Percentiles rank a stretch among this genome's conserved stretches.
phyloP scores from a whole-genome alignment of 192 early-diverging fungal genomes.

The Lunasporangiospora selenospora region DNA sequence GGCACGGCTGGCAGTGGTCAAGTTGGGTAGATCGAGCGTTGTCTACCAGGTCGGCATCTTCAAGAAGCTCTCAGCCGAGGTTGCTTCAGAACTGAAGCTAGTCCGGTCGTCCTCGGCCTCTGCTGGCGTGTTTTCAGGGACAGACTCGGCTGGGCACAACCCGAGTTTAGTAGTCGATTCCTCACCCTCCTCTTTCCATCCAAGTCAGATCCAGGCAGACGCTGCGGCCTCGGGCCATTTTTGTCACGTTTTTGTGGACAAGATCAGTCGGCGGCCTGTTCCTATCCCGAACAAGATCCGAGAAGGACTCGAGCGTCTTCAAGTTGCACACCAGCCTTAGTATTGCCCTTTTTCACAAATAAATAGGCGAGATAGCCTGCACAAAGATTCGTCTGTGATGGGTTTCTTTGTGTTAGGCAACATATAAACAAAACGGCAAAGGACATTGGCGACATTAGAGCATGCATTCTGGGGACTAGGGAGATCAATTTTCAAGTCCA shows the following conservation, averaged over 20 bases:
- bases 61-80: slow-evolving; percentile 35
- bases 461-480: neutral
- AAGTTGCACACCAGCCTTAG: neutral
- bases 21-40: slow-evolving; percentile 56
- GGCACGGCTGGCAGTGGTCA: slow-evolving; percentile 55
- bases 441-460: neutral
- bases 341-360: neutral
- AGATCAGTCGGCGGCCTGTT: slow-evolving; percentile 44
- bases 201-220: slow-evolving; percentile 15
- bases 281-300: slow-evolving; percentile 33
- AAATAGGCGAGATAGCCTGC: too few relatives aligned
- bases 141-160: too few relatives aligned
- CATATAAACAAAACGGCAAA: neutral
- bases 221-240: slow-evolving; percentile 54
- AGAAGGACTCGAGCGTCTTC: slow-evolving; percentile 23
- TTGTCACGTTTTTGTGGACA: slow-evolving; percentile 60
- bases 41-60: slow-evolving; percentile 64
- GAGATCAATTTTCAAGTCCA: neutral
- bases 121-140: slow-evolving; percentile 20
- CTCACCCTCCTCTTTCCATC: too few relatives aligned
- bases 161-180: too few relatives aligned
- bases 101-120: neutral
- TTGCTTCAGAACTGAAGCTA: neutral
- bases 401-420: neutral
- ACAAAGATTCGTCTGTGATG: too few relatives aligned